Base-by-base conservation (phyloP, 306 rosid genomes). In the Canavalia gladiata region DNA sequence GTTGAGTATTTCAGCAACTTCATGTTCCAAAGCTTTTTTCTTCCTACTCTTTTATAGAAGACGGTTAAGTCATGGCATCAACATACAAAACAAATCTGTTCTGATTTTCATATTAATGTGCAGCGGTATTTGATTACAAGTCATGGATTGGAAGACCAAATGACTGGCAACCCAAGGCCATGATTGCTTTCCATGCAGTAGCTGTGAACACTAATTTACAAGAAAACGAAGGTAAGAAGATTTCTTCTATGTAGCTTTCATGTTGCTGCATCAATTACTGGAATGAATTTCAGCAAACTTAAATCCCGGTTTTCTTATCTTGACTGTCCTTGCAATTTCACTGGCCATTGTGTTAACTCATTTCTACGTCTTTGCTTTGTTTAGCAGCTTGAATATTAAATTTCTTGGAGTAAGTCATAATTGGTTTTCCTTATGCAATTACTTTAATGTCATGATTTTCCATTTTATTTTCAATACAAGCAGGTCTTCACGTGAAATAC, bases 91-190 rank as follows among this genome's bases (percentile, higher is more conserved):
- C 64, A 57, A 18, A 79, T 81, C 59, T 78, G 66, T 10, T 74
- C 77, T 74, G 13, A 65, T 83, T 81, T 72, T 68, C 70, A 60
- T 81, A 83, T 83, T 80, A 49, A 83, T 79, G 85, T 77, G 81
- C 97, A 92, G 97, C 88, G 51, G 68, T 95, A 66, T 90, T 95
- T 81, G 90, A 95, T 84, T 80, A 88, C 78, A 83, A 91, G 57
- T 80, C 98, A 55, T 93, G 99, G 98, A 80, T 84, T 28, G 99
- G 99, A 12, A 93, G 84, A 79, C 78, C 80, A 2, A 83, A 81
- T 55, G 98, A 95, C 80, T 95, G 97, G 99, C 99, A 95, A 77
- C 99, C 99, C 63, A 93, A 94, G 89, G 99, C 97, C 68, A 88
- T 80, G 87, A 84, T 92, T 73, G 87, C 94, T 81, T 90, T 82